Conservation (phyloP, 768 basidiomycete genomes). For the Tulasnella sp. region DNA sequence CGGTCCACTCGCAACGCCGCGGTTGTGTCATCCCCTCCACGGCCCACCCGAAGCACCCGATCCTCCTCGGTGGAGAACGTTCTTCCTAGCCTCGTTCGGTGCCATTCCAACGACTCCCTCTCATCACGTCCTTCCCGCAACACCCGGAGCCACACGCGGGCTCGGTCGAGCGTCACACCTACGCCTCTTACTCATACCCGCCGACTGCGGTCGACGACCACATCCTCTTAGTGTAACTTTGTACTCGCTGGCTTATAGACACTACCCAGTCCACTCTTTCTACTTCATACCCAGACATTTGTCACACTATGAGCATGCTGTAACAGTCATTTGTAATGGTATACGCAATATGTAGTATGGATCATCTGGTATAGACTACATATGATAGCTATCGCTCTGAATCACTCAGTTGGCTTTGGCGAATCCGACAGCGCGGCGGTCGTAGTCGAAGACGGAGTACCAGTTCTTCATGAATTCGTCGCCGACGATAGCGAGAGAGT, state of each 20-base stretch:
- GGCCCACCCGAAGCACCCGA: neutral
- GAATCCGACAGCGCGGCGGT: neutral
- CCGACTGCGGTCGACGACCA: neutral
- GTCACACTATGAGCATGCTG: neutral
- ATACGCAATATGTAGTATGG: no score
- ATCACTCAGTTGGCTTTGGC: neutral
- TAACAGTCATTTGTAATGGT: neutral
- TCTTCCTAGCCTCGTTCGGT: neutral
- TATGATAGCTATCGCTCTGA: no score
- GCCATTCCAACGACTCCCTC: neutral
- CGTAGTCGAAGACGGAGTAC: slow-evolving; percentile 13
- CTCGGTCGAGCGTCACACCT: neutral
- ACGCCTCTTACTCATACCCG: neutral
- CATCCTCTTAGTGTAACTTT: no score
- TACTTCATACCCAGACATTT: neutral
- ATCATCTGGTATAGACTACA: no score
- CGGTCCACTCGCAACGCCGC: neutral
- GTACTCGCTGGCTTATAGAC: no score
- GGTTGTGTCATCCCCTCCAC: neutral
- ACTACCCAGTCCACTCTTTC: neutral
- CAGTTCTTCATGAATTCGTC: slow-evolving; percentile 16
- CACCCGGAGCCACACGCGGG: neutral
- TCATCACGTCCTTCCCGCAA: neutral
- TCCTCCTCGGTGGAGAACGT: neutral
- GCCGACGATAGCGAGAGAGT: slow-evolving; percentile 11